These are phyloP conservation scores for Venturia oleaginea DNA, from an alignment of 2,329 filamentous ascomycete species.

Conservation along the genomic window DNA sequence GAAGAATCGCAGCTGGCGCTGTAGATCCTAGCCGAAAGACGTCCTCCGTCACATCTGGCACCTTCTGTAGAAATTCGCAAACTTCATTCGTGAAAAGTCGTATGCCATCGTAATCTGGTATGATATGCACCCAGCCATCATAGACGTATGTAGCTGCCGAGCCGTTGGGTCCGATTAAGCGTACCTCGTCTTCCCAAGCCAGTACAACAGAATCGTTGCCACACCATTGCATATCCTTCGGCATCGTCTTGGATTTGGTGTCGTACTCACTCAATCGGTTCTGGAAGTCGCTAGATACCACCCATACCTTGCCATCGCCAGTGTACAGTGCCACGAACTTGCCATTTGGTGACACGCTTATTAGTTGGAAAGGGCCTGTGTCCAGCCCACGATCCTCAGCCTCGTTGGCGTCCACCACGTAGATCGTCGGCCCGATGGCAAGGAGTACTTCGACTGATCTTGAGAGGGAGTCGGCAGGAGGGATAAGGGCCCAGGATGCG, in stretches of 20 bases:
- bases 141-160: slow-evolving; percentile 74
- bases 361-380: slow-evolving; percentile 84
- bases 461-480: slow-evolving; percentile 80
- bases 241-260: slow-evolving; percentile 73
- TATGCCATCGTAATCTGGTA: slow-evolving; percentile 84
- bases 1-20: slow-evolving; percentile 79
- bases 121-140: slow-evolving; percentile 79
- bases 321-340: slow-evolving; percentile 84
- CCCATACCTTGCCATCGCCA: slow-evolving; percentile 73
- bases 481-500: slow-evolving; percentile 80
- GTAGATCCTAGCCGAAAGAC: slow-evolving; percentile 85
- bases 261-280: slow-evolving; percentile 87
- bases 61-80: slow-evolving; percentile 96
- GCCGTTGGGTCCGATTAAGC: slow-evolving; percentile 79
- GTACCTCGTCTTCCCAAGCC: slow-evolving; percentile 96
- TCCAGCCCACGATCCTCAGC: slow-evolving; percentile 86
- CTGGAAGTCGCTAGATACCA: slow-evolving; percentile 93
- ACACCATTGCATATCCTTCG: slow-evolving; percentile 90
- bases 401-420: slow-evolving; percentile 78
- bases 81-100: slow-evolving; percentile 82
- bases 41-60: slow-evolving; percentile 75
- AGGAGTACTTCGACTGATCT: slow-evolving; percentile 87
- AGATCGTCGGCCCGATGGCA: slow-evolving; percentile 75
- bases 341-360: slow-evolving; percentile 84
- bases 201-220: slow-evolving; percentile 88